These are phyloP conservation scores for Immersiporthe knoxdaviesiana DNA, from an alignment of 2,329 filamentous ascomycete species.

Conservation along the genomic window DNA sequence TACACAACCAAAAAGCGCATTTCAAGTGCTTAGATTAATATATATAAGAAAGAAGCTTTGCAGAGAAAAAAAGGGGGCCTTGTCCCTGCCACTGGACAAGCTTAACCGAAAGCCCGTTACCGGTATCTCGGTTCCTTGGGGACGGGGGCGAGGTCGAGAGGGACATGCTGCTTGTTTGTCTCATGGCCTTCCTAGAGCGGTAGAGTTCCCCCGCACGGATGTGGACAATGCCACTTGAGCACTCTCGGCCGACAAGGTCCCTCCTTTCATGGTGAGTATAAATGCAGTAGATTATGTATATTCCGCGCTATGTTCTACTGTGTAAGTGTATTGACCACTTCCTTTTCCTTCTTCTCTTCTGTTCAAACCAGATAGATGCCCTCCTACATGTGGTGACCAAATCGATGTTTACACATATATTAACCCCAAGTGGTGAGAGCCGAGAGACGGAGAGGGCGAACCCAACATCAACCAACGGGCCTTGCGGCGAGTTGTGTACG, in stretches of 20 bases:
- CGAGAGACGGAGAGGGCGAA: background rate
- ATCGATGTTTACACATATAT: background rate
- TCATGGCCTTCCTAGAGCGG: slow-evolving; percentile 24
- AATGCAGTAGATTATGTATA: too few relatives aligned
- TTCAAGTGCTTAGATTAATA: too few relatives aligned
- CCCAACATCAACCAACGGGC: background rate
- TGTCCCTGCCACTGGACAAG: slow-evolving; percentile 11
- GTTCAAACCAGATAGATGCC: too few relatives aligned
- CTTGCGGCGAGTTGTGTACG: background rate
- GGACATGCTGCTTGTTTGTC: background rate
- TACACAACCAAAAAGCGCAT: too few relatives aligned
- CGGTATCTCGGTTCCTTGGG: slow-evolving; percentile 15
- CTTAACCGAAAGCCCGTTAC: slow-evolving; percentile 20
- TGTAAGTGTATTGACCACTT: too few relatives aligned
- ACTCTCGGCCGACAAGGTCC: slow-evolving; percentile 17
- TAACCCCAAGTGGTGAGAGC: background rate
- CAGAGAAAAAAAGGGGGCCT: background rate
- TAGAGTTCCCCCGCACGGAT: background rate
- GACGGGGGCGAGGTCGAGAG: slow-evolving; percentile 10
- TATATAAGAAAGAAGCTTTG: background rate
- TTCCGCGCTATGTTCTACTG: too few relatives aligned
- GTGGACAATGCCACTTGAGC: too few relatives aligned
- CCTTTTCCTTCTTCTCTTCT: too few relatives aligned
- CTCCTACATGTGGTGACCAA: background rate
- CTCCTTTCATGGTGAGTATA: background rate